Percentiles rank a stretch among this genome's conserved stretches.
These are phyloP conservation scores for Cadophora luteo-olivacea DNA, from an alignment of 2,329 filamentous ascomycete species.

Conservation along the genomic window DNA sequence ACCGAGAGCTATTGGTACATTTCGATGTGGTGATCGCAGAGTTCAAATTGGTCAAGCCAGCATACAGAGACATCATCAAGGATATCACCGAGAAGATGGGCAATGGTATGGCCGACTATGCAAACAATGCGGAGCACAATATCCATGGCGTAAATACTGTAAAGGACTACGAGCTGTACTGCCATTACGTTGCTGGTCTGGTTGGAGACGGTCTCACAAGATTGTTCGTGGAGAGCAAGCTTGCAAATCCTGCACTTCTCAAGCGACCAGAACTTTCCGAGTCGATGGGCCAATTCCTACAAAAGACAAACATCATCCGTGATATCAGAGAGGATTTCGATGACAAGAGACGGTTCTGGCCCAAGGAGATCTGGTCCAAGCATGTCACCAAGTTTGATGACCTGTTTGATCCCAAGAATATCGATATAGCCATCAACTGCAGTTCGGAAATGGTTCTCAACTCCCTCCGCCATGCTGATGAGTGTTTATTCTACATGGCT, in stretches of 20 bases:
- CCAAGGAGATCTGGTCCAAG: slow-evolving; percentile 96
- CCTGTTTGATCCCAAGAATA: slow-evolving; percentile 82
- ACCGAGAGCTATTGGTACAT: slow-evolving; percentile 88
- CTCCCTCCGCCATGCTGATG: slow-evolving; percentile 83
- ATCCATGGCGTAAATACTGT: slow-evolving; percentile 81
- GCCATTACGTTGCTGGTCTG: slow-evolving; percentile 98
- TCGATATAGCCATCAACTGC: slow-evolving; percentile 80
- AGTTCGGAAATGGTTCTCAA: slow-evolving; percentile 94
- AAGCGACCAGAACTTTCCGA: slow-evolving; percentile 83
- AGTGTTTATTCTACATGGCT: slow-evolving; percentile 98
- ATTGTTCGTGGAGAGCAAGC: slow-evolving; percentile 84
- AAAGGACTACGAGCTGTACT: slow-evolving; percentile 94
- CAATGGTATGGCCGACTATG: slow-evolving; percentile 98
- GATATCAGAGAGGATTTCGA: slow-evolving; percentile 90
- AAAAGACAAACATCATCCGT: slow-evolving; percentile 99
- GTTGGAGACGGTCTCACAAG: slow-evolving; percentile 93
- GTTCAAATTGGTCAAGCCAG: slow-evolving; percentile 85
- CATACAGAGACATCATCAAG: slow-evolving; percentile 85
- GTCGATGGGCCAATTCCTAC: slow-evolving; percentile 96
- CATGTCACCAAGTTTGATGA: slow-evolving; percentile 90
- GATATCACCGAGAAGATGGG: slow-evolving; percentile 96
- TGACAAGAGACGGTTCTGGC: slow-evolving; percentile 91
- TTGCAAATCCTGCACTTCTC: slow-evolving; percentile 85
- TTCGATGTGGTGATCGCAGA: slow-evolving; percentile 88
- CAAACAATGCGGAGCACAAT: slow-evolving; percentile 81